Evolutionary conservation across 257 asterid genomes (phyloP), one percentile per base, ranked within the genome.

Genomic region (Gentiana straminea): DNA sequence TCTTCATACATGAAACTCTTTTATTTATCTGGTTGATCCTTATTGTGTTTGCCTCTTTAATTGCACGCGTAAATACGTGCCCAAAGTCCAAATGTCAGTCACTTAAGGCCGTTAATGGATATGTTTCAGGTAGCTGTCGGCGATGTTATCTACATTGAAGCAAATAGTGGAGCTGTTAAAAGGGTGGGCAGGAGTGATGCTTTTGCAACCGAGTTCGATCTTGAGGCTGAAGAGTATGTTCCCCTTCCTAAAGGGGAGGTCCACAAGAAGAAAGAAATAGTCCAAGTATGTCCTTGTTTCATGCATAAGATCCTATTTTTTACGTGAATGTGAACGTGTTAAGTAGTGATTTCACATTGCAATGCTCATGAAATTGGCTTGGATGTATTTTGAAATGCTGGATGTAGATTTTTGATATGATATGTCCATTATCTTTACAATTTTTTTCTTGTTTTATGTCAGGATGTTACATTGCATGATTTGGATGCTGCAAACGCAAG

Each of bases 241-340:
- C 95, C 96, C 39, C 89, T 91, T 62, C 98, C 96, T 52, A 87
- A 91, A 79, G 98, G 96, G 65, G 96, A 87, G 80, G 98, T 91
- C 79, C 96, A 91, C 75, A 87, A 91, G 67, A 91, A 91, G 78
- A 91, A 91, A 70, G 96, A 91, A 73, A 87, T 91, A 55, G 96
- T 91, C 13, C 98, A 91, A 96, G 98, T 87, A 35, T 37, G 74
- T 58, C 35, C 52, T 13, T 15, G 38, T 57, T 32, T 65, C 46
- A 35, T 60, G 54, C 51, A 33, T 41, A 5, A 41, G 9, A 41
- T 41, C 9, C 8, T 41, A 41, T 5, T 41, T 41, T 41, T 41
- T 1, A 7, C 9, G 46, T 41, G 2, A 41, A 41, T 41, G 8
- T 41, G 7, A 39, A 41, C 9, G 46, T 41, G 6, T 41, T 41